These are phyloP conservation scores for Umbelopsis vinacea DNA, from an alignment of 192 early-diverging fungal species.

Conservation along the genomic window DNA sequence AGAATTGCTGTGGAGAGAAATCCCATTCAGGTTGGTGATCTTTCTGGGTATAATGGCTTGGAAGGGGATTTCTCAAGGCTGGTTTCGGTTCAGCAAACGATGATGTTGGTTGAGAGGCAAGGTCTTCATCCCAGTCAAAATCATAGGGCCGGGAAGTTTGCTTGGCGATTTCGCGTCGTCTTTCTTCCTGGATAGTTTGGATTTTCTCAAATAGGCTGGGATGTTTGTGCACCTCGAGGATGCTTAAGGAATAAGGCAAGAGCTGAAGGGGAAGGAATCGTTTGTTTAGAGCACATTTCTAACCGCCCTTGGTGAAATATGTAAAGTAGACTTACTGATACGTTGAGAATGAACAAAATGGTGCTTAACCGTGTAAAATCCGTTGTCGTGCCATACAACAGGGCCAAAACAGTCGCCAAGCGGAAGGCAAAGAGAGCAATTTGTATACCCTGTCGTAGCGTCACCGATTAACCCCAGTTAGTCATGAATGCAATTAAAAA, in stretches of 20 bases:
- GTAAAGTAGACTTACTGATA: not conserved
- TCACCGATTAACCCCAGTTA: not conserved
- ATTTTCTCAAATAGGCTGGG: slow-evolving; percentile 18
- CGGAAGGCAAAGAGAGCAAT: not conserved
- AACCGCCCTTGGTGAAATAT: too few species aligned
- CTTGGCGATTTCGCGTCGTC: not conserved
- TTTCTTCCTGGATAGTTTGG: slow-evolving; percentile 11
- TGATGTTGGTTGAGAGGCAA: not conserved
- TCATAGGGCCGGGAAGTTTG: slow-evolving; percentile 2
- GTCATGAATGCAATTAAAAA: not conserved
- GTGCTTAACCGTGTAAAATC: not conserved
- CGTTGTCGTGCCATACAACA: not conserved
- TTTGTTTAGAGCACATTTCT: not conserved
- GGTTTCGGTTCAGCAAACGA: not conserved
- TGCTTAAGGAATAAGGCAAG: not conserved
- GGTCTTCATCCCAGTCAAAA: slow-evolving; percentile 18
- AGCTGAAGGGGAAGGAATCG: not conserved
- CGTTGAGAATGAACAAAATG: not conserved
- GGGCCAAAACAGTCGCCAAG: not conserved
- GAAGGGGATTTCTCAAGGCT: not conserved
- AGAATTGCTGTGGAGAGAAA: slow-evolving; percentile 4
- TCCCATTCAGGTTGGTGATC: not conserved
- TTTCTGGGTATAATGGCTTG: not conserved
- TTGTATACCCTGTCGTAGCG: not conserved
- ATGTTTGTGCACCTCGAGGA: slow-evolving; percentile 4